These are phyloP conservation scores for Tylopilus sp. DNA, from an alignment of 768 basidiomycete species.

Conservation along the genomic window DNA sequence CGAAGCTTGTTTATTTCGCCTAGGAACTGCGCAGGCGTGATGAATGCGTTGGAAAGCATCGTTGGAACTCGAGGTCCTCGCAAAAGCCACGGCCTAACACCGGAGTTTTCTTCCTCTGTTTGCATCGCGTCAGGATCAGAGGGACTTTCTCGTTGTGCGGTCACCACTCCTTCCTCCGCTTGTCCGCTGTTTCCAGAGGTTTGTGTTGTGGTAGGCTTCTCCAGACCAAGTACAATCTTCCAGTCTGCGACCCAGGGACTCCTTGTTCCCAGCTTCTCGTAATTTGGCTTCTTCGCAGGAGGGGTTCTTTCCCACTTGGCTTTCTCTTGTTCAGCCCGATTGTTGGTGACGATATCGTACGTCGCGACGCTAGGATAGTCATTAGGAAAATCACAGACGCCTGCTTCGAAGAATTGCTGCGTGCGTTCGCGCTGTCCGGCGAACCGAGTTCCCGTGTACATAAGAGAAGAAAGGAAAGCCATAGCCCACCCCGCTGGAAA, in stretches of 20 bases:
- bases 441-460: conserved; percentile 78
- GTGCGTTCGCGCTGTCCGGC: conserved; percentile 82
- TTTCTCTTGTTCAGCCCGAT: conserved; percentile 51
- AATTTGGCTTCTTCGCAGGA: conserved; percentile 82
- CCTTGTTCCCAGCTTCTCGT: conserved; percentile 54
- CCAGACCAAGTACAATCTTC: conserved; percentile 61
- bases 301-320: conserved; percentile 76
- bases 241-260: conserved; percentile 81
- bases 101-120: not conserved
- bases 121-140: conserved; percentile 11
- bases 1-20: conserved; percentile 59
- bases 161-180: conserved; percentile 40
- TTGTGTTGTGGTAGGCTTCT: conserved; percentile 12
- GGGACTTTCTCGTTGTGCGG: conserved; percentile 54
- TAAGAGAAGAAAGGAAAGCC: conserved; percentile 82
- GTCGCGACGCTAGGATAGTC: conserved; percentile 67
- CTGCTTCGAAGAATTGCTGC: conserved; percentile 82
- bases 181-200: not conserved
- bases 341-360: conserved; percentile 47
- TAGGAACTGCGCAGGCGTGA: conserved; percentile 44
- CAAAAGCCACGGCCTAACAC: conserved; percentile 62
- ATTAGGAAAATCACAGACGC: conserved; percentile 70
- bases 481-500: conserved; percentile 89
- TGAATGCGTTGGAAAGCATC: conserved; percentile 45
- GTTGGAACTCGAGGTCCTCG: conserved; percentile 48